A percentile compares a stretch with the other conserved stretches of the same genome.
Evolutionary conservation across 768 basidiomycete species (phyloP).

Genomic region (Tricholoma saponaceum): DNA sequence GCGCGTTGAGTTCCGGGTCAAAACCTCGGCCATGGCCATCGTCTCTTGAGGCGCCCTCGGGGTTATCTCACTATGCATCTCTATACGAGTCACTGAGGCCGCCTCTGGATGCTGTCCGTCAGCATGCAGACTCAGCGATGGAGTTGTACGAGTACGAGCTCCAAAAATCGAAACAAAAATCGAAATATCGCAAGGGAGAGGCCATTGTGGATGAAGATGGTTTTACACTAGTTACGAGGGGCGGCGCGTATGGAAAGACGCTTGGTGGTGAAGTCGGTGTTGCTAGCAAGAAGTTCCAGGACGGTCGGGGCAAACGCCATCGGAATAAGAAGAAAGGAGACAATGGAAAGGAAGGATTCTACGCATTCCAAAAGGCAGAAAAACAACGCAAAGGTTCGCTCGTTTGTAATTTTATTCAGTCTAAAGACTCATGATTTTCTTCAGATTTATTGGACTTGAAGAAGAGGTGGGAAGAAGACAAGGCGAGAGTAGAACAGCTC

Average conservation of each 20-base stretch:
- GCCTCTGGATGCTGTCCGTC: slow-evolving; percentile 64
- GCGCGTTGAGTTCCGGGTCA: slow-evolving; percentile 50
- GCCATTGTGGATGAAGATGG: slow-evolving; percentile 93
- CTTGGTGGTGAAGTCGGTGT: slow-evolving; percentile 74
- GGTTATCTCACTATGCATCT: slow-evolving; percentile 67
- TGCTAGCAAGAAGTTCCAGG: slow-evolving; percentile 63
- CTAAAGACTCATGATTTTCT: slow-evolving; percentile 2
- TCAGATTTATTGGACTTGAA: slow-evolving; percentile 74
- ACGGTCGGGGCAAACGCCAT: slow-evolving; percentile 48
- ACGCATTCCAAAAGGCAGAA: slow-evolving; percentile 88
- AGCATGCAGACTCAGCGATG: slow-evolving; percentile 79
- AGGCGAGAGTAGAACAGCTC: slow-evolving; percentile 75
- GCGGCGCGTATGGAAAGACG: slow-evolving; percentile 86
- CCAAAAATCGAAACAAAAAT: slow-evolving; percentile 55
- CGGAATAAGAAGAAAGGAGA: slow-evolving; percentile 52
- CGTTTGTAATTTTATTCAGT: slow-evolving; percentile 5
- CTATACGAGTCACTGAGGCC: slow-evolving; percentile 69
- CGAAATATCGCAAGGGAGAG: slow-evolving; percentile 76
- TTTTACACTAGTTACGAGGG: slow-evolving; percentile 90
- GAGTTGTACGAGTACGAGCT: slow-evolving; percentile 72
- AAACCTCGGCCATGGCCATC: slow-evolving; percentile 64
- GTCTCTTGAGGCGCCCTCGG: slow-evolving; percentile 54
- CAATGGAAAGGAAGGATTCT: slow-evolving; percentile 75
- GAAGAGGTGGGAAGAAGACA: slow-evolving; percentile 84
- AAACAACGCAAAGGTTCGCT: slow-evolving; percentile 76